Base-by-base conservation (phyloP, 1,284 basidiomycete species). In the Uromyces viciae-fabae region DNA sequence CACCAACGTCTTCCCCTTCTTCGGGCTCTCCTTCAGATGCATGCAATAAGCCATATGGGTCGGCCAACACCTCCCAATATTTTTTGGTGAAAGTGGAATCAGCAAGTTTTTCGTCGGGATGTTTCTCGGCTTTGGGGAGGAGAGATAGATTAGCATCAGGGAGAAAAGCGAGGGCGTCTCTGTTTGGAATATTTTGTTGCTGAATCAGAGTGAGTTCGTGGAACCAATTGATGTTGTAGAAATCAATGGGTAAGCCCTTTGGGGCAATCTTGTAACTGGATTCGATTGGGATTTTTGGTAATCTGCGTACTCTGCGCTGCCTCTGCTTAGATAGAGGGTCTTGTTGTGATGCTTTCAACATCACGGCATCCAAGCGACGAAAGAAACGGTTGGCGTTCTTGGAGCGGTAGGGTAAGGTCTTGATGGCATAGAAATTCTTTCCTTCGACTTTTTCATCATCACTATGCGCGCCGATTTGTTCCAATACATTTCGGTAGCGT, bases 101-200 rank as follows among this genome's bases (percentile, higher is more conserved):
- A 31, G 22, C n/a, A 19, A 77, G 22, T 54, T 77, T 68, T 46
- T 77, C 75, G 62, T 77, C 75, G 3, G 60, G 60, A n/a, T 77
- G 58, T 46, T 31, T n/a, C 38, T 36, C 22, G 22, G 22, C 1
- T 62, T 40, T 42, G 1, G 72, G 49, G 33, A 58, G 49, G 42
- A 76, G 43, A 14, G 58, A 66, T 25, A 46, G 1, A 38, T 43
- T 40, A 3, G 74, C 54, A 28, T 76, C n/a, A 0, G 75, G 75
- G 11, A 76, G 46, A 25, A 76, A 76, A 4, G 60, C 75, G 9
- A 76, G 4, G 1, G 3, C 0, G 22, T 22, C 52, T 0, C 31
- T 31, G 31, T 68, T 46, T 3, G 75, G 42, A 36, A 66, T 66
- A 0, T 19, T 5, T 8, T 46, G 1, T 49, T 76, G 56, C 36